phyloP scores from a whole-genome alignment of 2,329 filamentous ascomycete genomes.

The Pyricularia pennisetigena region DNA sequence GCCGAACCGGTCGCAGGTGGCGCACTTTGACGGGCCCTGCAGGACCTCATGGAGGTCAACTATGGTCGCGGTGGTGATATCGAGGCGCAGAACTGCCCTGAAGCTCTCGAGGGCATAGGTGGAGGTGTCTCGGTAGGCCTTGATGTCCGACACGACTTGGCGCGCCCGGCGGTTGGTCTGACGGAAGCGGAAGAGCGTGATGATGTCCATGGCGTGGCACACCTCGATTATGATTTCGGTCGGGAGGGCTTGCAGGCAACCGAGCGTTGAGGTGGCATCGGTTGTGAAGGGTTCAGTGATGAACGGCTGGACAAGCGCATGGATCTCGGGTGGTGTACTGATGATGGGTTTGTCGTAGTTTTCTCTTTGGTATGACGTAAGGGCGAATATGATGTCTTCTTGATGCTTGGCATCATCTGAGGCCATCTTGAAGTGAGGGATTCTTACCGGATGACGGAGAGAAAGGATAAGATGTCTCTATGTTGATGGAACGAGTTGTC shows the following conservation, averaged over 20 bases:
- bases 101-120: neutral
- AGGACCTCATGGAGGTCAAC: neutral
- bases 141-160: neutral
- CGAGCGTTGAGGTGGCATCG: neutral
- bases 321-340: neutral
- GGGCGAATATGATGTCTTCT: neutral
- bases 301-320: neutral
- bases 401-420: neutral
- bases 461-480: neutral
- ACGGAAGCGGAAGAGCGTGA: neutral
- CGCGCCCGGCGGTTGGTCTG: neutral
- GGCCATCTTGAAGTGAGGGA: neutral
- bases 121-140: neutral
- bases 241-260: neutral
- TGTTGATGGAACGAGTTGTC: neutral
- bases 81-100: neutral
- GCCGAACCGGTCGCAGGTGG: neutral
- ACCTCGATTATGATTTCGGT: neutral
- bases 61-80: neutral
- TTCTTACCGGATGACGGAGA: neutral
- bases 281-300: neutral
- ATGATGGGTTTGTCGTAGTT: neutral
- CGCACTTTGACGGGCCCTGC: neutral
- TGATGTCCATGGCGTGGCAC: neutral
- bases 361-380: neutral